Base-by-base conservation (phyloP, 192 early-diverging fungal genomes). In the Gigaspora rosea region DNA sequence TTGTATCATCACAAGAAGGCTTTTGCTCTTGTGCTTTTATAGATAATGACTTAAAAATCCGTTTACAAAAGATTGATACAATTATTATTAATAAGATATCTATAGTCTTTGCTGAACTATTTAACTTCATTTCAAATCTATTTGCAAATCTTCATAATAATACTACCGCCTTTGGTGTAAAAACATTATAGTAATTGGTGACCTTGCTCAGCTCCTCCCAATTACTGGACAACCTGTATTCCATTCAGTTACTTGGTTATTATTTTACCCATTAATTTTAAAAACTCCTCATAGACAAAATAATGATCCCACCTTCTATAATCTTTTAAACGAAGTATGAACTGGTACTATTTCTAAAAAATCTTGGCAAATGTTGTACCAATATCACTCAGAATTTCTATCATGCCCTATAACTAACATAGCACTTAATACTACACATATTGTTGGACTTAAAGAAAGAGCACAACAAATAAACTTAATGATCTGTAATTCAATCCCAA, bases 31-130 rank as follows among this genome's bases (percentile, higher is more conserved):
- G 8, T 11, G n/a, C 18, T 47, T 15, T 16, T 49, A 3, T 16
- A 22, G 46, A 68, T 68, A 47, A 48, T 18, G 8, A 68, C 5
- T 5, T 68, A 2, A 46, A 22, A 47, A 48, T 27, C 27, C 7
- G 8, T 16, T 68, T 68, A 49, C 13, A 49, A 20, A 68, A 68
- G 49, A 68, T 68, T 50, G 41, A 50, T 32, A 68, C 41, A 0
- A 36, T 68, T 15, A 68, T 68, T 16, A 68, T 68, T 68, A 16
- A 68, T 46, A 32, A 68, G 46, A 49, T 68, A 47, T 68, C 41
- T 22, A 68, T 48, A 16, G 66, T 49, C 4, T 68, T 36, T 12
- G 41, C 46, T 49, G 15, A 46, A 27, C 48, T 68, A 0, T 46
- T 68, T n/a, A n/a, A 46, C 46, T 68, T 68, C 15, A 46, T 68